Conservation (phyloP, 805 yeast species). For the Crinitomyces ghanaensis region DNA sequence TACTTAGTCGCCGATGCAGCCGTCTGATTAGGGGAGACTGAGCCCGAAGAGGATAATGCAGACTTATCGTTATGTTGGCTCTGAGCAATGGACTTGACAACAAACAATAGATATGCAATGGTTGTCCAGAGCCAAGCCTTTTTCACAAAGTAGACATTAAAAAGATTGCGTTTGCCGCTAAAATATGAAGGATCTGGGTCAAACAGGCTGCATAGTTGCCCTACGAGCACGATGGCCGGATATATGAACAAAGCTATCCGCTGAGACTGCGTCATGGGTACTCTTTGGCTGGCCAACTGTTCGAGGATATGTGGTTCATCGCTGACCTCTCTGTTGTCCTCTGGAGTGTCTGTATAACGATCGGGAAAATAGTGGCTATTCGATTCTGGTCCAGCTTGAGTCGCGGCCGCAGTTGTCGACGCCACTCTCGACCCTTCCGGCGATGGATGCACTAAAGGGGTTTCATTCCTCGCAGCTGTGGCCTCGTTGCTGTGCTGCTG, state of each 20-base stretch:
- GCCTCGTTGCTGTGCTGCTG: too few species aligned
- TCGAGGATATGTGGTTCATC: too few species aligned
- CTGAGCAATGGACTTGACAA: neutral
- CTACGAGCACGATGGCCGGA: slow-evolving; percentile 18
- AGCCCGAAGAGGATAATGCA: neutral
- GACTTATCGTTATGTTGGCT: neutral
- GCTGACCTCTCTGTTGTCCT: slow-evolving; percentile 12
- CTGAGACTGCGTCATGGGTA: too few species aligned
- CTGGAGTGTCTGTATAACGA: neutral
- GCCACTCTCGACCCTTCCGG: too few species aligned
- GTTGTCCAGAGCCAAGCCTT: slow-evolving; percentile 91
- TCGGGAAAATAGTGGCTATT: too few species aligned
- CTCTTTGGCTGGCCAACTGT: too few species aligned
- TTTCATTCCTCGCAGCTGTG: too few species aligned
- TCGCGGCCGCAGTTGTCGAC: too few species aligned
- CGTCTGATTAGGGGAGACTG: neutral
- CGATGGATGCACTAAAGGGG: too few species aligned
- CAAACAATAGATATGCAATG: slow-evolving; percentile 25
- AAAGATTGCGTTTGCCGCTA: slow-evolving; percentile 45
- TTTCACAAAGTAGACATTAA: slow-evolving; percentile 71
- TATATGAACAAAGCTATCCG: slow-evolving; percentile 14
- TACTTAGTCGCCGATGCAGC: neutral
- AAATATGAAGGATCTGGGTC: slow-evolving; percentile 22
- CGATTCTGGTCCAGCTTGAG: too few species aligned
- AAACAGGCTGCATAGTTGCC: slow-evolving; percentile 16